Conservation (phyloP, 2,329 filamentous ascomycete genomes). For the Colletotrichum sp. region DNA sequence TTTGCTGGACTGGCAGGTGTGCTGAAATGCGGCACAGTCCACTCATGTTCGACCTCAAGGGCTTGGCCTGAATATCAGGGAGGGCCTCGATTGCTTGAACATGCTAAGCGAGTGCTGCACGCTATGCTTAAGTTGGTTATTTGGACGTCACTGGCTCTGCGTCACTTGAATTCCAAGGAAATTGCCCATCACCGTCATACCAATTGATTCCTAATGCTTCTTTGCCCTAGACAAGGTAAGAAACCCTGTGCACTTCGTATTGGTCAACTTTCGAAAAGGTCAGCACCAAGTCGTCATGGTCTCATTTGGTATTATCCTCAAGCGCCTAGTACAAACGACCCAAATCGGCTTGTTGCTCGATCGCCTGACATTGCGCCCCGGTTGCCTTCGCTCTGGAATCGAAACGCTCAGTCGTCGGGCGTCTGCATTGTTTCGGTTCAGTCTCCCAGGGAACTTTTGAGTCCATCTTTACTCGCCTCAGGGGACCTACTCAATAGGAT, state of each 20-base stretch:
- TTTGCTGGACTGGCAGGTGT: neutral
- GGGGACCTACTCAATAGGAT: neutral
- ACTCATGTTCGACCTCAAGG: neutral
- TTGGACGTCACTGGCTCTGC: neutral
- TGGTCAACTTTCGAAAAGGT: neutral
- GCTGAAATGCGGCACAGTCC: neutral
- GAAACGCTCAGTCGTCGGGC: neutral
- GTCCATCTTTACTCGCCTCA: neutral
- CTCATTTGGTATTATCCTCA: neutral
- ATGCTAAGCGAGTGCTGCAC: neutral
- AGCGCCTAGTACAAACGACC: neutral
- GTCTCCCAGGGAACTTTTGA: neutral
- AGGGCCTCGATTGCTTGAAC: neutral
- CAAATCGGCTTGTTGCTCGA: accelerated
- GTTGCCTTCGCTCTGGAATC: neutral
- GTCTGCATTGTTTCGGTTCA: neutral
- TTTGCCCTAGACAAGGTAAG: neutral
- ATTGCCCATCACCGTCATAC: neutral
- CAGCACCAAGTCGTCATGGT: neutral
- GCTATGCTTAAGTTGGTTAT: neutral
- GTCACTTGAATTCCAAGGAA: neutral
- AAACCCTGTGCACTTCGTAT: neutral
- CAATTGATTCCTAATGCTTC: neutral
- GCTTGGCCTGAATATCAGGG: neutral
- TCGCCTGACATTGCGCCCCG: neutral